Evolutionary conservation across 495 filamentous ascomycete genomes (phyloP), one percentile per base, ranked within the genome.

Genomic region (Penicillium paradoxum): DNA sequence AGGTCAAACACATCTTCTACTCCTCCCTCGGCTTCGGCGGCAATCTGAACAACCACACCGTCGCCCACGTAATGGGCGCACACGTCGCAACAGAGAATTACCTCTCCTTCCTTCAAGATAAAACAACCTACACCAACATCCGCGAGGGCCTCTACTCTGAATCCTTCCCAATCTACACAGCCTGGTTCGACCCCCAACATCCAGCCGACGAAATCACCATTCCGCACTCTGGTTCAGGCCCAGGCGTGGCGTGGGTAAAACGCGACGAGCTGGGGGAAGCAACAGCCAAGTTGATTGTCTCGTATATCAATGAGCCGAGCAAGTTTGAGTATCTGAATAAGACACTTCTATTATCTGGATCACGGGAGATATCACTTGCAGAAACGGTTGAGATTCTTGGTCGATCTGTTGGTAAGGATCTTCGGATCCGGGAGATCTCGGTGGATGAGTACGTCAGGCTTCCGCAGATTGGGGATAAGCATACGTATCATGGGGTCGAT

Each of bases 91-190:
- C 84, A 0, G 84, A 90, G 56, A 57, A 62, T 6, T 83, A 82
- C 56, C 74, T 88, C 10, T 54, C 68, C 14, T 44, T 65, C 2
- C 56, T 78, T 14, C 4, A 52, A 1, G 58, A 56, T 4, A 45
- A 50, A 8, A 56, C 79, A 1, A 69, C 68, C 15, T 77, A 71
- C 36, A 87, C 83, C 0, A 45, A 71, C 9, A 60, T 87, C 24
- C 73, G 86, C 2, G 80, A 85, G 66, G 86, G 85, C 0, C 52
- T 88, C 25, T 89, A 88, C 57, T 75, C 77, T 8, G 83, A 87
- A 67, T 83, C 79, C 5, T 87, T 80, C 72, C 84, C 84, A 11
- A 74, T 88, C 53, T 89, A 90, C 62, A 80, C 83, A 1, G 78
- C 79, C 0, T 85, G 83, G 65, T 83, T 82, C 55, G 71, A 80